Evolutionary conservation across 768 basidiomycete genomes (phyloP).

Genomic region (Coprinopsis sp.): DNA sequence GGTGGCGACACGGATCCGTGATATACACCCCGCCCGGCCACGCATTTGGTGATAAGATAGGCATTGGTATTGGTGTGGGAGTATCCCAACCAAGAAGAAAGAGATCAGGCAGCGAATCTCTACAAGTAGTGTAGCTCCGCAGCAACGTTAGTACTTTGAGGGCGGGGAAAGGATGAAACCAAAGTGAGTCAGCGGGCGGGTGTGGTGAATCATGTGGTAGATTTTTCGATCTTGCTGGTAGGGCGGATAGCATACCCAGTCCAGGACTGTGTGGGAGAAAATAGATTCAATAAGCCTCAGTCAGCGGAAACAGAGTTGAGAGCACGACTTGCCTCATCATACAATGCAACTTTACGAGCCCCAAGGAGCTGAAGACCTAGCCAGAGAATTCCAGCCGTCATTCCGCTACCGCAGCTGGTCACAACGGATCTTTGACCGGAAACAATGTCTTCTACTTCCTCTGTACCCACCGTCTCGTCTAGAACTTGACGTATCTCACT

Average conservation of each 20-base stretch:
- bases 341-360: constrained; percentile 61
- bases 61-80: too few species aligned
- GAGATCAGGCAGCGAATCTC: too few species aligned
- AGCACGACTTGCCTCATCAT: constrained; percentile 84
- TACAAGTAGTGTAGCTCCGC: too few species aligned
- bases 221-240: constrained; percentile 69
- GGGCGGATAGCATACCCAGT: constrained; percentile 82
- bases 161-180: neutral
- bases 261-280: constrained; percentile 65
- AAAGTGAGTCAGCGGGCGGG: neutral
- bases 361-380: constrained; percentile 78
- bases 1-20: too few species aligned
- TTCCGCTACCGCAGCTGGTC: constrained; percentile 90
- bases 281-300: constrained; percentile 7
- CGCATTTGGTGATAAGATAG: too few species aligned
- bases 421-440: constrained; percentile 58
- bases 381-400: constrained; percentile 97
- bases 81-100: too few species aligned
- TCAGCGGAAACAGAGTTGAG: constrained; percentile 5
- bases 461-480: constrained; percentile 55
- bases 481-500: constrained; percentile 58
- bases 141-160: neutral
- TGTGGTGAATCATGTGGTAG: constrained; percentile 6
- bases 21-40: too few species aligned
- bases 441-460: constrained; percentile 51